Evolutionary conservation across 148 eudicot genomes (phyloP).

Genomic region (Nepenthes gracilis): DNA sequence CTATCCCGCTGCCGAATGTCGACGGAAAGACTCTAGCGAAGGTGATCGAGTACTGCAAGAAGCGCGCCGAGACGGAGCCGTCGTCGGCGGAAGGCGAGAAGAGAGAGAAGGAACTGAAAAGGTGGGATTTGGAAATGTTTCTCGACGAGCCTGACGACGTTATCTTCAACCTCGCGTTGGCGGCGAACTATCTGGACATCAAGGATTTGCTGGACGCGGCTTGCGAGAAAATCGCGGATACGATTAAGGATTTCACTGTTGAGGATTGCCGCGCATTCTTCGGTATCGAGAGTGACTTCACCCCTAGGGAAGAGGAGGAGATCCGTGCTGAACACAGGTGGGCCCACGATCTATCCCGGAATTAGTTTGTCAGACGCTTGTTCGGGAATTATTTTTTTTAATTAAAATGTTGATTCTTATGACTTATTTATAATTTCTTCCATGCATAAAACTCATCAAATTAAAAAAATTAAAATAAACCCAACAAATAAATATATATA

Average conservation of each 20-base stretch:
- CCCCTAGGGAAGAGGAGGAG: not conserved
- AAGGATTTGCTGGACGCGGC: not conserved
- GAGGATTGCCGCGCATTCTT: not conserved
- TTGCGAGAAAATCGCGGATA: not conserved
- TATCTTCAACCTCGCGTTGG: not conserved
- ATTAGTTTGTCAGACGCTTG: too few relatives aligned
- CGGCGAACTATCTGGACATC: not conserved
- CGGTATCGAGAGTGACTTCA: not conserved
- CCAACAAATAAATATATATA: too few relatives aligned
- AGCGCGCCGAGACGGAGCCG: constrained; percentile 6
- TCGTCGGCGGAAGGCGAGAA: too few relatives aligned
- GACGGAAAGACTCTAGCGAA: constrained; percentile 8
- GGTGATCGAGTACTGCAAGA: constrained; percentile 27
- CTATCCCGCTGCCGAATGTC: constrained; percentile 26
- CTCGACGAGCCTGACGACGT: too few relatives aligned
- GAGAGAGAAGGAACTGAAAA: not conserved
- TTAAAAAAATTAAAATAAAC: too few relatives aligned
- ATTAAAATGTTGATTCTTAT: too few relatives aligned
- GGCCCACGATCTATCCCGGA: not conserved
- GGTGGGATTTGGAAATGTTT: too few relatives aligned
- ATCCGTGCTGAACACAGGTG: not conserved
- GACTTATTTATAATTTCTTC: too few relatives aligned
- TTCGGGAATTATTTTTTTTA: too few relatives aligned
- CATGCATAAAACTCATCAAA: too few relatives aligned
- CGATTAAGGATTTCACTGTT: not conserved